Evolutionary conservation across 352 stramenopile genomes (phyloP), one percentile per base, ranked within the genome.

Genomic region (Heterotrichella gracilis): DNA sequence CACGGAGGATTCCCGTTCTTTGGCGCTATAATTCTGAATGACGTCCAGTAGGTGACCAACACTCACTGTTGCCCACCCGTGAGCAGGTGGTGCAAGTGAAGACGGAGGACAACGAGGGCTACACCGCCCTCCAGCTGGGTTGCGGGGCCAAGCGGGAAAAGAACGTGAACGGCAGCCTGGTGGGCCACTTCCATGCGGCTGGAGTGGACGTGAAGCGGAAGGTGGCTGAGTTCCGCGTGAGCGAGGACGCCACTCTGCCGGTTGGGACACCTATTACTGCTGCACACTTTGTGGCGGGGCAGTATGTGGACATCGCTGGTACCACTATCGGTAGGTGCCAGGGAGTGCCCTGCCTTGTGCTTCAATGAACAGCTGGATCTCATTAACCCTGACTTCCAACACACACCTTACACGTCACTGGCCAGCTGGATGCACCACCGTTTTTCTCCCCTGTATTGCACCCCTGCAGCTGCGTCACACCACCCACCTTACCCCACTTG

Each of bases 271-370:
- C 77, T 66, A 82, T 99, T 71, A 86, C 88, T 74, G 89, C 90
- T 25, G 75, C 88, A 24, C 92, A 99, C 78, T 99, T 99, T 79
- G 80, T 90, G 22, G 82, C 92, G 0, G 93, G 93, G 68, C 92
- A 99, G 80, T 93, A 85, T 74, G 85, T 99, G 1, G 93, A 99
- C 78, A 81, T 98, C 67, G 83, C 84, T 39, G 92, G 87, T 69
- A 94, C 75, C 17, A 94, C 76, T 72, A 79, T 75, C 32, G 74
- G n/a, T n/a, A n/a, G n/a, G n/a, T n/a, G n/a, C n/a, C n/a, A n/a
- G n/a, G n/a, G n/a, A n/a, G n/a, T n/a, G n/a, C n/a, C n/a, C n/a
- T n/a, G n/a, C n/a, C n/a, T n/a, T n/a, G n/a, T n/a, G n/a, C n/a
- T n/a, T n/a, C n/a, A n/a, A n/a, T n/a, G n/a, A n/a, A n/a, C n/a